Conservation (phyloP, 805 yeast species). For the Wickerhamomyces xylosicus region DNA sequence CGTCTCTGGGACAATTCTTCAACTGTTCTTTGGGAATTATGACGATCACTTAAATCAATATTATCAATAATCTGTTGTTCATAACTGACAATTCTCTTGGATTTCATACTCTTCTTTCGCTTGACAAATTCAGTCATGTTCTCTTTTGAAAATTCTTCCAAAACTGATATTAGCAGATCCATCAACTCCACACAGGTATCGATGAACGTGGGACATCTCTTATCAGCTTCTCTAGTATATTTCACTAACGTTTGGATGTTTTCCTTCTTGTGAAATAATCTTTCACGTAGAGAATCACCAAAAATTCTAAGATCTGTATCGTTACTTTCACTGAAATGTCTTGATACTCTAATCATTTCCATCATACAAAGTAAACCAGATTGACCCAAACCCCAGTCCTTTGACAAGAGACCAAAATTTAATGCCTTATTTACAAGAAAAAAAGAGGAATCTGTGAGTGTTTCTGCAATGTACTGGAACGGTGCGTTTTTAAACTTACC, state of each 20-base stretch:
- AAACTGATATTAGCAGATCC: constrained; percentile 51
- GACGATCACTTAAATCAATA: constrained; percentile 21
- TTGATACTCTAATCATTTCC: constrained; percentile 41
- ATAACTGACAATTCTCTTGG: constrained; percentile 14
- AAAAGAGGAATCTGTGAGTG: constrained; percentile 52
- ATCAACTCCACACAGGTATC: constrained; percentile 53
- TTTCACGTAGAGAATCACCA: constrained; percentile 50
- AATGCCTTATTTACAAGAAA: constrained; percentile 32
- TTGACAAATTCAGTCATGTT: constrained; percentile 39
- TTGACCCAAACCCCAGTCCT: constrained; percentile 52
- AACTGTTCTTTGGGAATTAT: constrained; percentile 17
- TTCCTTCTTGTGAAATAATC: constrained; percentile 59
- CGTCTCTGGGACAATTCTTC: constrained; percentile 17
- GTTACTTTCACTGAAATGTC: constrained; percentile 29
- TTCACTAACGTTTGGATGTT: constrained; percentile 44
- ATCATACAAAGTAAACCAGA: constrained; percentile 60
- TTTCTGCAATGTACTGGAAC: constrained; percentile 39
- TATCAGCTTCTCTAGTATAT: constrained; percentile 54
- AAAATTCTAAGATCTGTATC: constrained; percentile 37
- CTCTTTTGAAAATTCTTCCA: constrained; percentile 56
- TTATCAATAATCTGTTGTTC: constrained; percentile 24
- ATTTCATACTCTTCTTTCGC: constrained; percentile 28
- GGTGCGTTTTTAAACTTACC: constrained; percentile 19
- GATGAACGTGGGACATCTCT: constrained; percentile 53
- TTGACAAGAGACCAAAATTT: constrained; percentile 29